A percentile compares a stretch with the other conserved stretches of the same genome.
Evolutionary conservation across 768 basidiomycete species (phyloP).

Genomic region (Dacryopinax primogenitus): DNA sequence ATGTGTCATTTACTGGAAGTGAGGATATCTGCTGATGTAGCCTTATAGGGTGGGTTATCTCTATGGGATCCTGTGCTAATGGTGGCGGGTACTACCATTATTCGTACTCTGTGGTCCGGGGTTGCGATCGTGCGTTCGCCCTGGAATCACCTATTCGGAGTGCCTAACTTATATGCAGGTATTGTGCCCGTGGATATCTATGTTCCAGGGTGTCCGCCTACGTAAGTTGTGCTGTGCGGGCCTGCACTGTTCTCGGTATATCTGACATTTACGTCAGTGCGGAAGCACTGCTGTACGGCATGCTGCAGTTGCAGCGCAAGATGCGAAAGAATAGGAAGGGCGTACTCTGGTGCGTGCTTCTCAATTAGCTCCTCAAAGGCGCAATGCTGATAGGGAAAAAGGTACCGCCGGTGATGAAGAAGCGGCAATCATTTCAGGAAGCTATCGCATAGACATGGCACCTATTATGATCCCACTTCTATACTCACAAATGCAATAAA

Average conservation of each 20-base stretch:
- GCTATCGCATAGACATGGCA: not conserved
- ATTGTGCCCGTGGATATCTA: conserved; percentile 98
- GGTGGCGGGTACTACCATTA: conserved; percentile 97
- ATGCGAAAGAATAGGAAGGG: conserved; percentile 81
- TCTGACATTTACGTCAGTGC: conserved; percentile 34
- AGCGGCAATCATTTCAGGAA: not conserved
- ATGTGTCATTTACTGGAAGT: conserved; percentile 23
- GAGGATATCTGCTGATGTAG: conserved; percentile 6
- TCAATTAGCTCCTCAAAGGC: not conserved
- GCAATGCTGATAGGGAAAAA: not conserved
- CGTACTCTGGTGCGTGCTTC: conserved; percentile 59
- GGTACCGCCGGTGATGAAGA: conserved; percentile 1
- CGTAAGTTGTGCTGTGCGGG: conserved; percentile 21
- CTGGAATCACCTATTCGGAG: not conserved
- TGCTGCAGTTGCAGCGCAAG: conserved; percentile 94
- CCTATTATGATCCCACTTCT: not conserved
- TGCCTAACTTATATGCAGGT: conserved; percentile 32
- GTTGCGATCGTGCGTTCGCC: conserved; percentile 70
- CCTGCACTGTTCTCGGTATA: conserved; percentile 6
- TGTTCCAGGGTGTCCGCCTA: conserved; percentile 88
- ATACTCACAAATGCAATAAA: not conserved
- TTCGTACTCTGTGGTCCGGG: conserved; percentile 96
- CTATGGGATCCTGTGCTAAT: conserved; percentile 99
- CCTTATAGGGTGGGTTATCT: conserved; percentile 82
- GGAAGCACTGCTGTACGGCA: conserved; percentile 92